Percentiles rank a stretch among this genome's conserved stretches.
Conservation (phyloP, 495 filamentous ascomycete genomes). For the Cladorrhinum samala region DNA sequence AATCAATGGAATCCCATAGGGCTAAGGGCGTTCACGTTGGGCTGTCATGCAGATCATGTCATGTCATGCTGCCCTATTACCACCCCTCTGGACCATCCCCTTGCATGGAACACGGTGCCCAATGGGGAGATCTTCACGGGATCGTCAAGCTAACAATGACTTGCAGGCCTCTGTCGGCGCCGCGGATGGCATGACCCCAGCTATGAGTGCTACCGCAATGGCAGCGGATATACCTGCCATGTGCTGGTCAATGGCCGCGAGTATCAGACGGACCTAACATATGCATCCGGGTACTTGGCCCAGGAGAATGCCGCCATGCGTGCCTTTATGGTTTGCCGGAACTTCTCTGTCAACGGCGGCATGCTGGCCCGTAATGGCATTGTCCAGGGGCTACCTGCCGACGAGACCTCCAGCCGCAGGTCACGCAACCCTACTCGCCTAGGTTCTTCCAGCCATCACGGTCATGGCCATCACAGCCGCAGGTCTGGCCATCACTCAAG, state of each 20-base stretch:
- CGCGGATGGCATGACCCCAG: conserved; percentile 91
- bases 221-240: conserved; percentile 76
- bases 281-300: conserved; percentile 72
- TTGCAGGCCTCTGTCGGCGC: conserved; percentile 86
- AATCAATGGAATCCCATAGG: conserved; percentile 18
- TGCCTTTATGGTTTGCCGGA: conserved; percentile 95
- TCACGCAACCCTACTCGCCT: conserved; percentile 40
- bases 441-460: conserved; percentile 35
- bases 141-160: conserved; percentile 40
- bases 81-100: conserved; percentile 8
- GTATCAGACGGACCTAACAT: conserved; percentile 86
- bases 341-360: conserved; percentile 97
- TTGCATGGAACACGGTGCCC: conserved; percentile 11
- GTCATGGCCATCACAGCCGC: conserved; percentile 21
- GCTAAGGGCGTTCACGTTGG: conserved; percentile 36
- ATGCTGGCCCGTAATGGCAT: conserved; percentile 78
- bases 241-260: conserved; percentile 95
- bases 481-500: conserved; percentile 46
- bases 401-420: conserved; percentile 41
- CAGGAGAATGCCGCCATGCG: conserved; percentile 94
- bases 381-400: conserved; percentile 77
- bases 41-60: conserved; percentile 42
- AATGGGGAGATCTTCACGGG: conserved; percentile 20
- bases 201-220: conserved; percentile 72
- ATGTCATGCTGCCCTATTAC: conserved; percentile 30